Base-by-base conservation (phyloP, 2,329 filamentous ascomycete species). In the Ambrosiella xylebori region DNA sequence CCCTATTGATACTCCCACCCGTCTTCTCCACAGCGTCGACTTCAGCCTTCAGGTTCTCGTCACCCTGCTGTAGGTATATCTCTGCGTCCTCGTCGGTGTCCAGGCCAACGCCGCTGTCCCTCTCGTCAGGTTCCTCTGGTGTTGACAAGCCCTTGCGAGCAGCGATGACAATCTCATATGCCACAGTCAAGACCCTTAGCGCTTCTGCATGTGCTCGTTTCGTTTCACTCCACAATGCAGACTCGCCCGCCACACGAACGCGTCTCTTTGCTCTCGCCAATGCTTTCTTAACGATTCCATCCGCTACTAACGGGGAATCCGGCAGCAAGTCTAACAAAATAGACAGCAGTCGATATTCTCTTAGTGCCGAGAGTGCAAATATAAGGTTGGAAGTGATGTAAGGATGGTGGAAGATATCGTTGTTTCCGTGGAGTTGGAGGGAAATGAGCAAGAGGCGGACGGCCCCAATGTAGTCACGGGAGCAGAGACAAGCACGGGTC, bases 391-490 rank as follows among this genome's bases (percentile, higher is more conserved):
- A 60, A 4, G 54, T 17, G 5, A 56, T 27, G 44, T 51, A 58
- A 11, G 51, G 50, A 35, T 58, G 51, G 36, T 41, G 50, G 13
- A 60, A 57, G 27, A 56, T 9, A 40, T 60, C 56, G 13, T 41
- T 44, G n/a, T 37, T 36, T 3, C 59, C 56, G 17, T 60, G 55
- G 38, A 52, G 54, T 9, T 44, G 44, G 17, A 56, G 38, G 3
- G 55, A 57, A 4, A 44, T 37, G 1, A 60, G 55, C 36, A 40
- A 37, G 17, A 60, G 51, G 4, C 59, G 50, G 12, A 60, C 37
- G 1, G 56, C 59, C 5, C 56, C 59, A n/a, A 57, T 55, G 40
- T 60, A 60, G 37, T 60, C 56, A 12, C 59, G 59, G 27, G 52
- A 54, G n/a, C 37, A 27, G 15, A 60, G 56, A 41, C 59, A 60